Evolutionary conservation across 352 stramenopile species (phyloP), one percentile per base, ranked within the genome.

Genomic region (Globisporangium perplexum): DNA sequence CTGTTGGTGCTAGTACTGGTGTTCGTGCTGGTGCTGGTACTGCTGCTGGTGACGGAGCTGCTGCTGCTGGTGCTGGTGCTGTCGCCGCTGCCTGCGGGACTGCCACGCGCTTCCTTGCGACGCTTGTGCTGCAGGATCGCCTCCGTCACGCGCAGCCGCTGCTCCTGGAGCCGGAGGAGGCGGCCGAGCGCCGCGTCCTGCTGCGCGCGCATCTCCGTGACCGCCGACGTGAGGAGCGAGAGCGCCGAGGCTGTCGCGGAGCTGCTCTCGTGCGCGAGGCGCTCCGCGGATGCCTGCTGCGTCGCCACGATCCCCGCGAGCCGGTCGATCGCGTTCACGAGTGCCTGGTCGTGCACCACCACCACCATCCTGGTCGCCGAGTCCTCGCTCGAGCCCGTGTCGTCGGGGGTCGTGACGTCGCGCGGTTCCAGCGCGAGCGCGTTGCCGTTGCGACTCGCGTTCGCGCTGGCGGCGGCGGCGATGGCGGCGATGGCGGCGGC

Each of bases 91-190:
- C 18, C n/a, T n/a, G n/a, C n/a, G n/a, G n/a, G n/a, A n/a, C n/a
- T 62, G 38, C 5, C 22, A 2, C 50, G n/a, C 23, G 56, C 41
- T 44, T 84, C 68, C 59, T 87, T 88, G 22, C 77, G 77, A 20
- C 83, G 62, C 43, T 74, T 71, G 60, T 81, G 55, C 39, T 82
- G 64, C 56, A 90, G 28, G 7, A 90, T 77, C 23, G 63, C 62
- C 50, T 88, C 64, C 71, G 82, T 77, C 41, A 83, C 69, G 24
- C 86, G 71, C 3, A 90, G 51, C n/a, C 84, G 68, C 41, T 84
- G 81, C 58, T 88, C 73, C 50, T 88, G 75, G 24, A 90, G 56
- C 62, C 83, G 57, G 30, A 90, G 74, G 15, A 88, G 66, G 12
- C 71, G 65, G 1, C 59, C 60, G 46, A 86, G 69, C 2, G 74